These are phyloP conservation scores for Didymella glomerata DNA, from an alignment of 2,329 filamentous ascomycete species.

Conservation along the genomic window DNA sequence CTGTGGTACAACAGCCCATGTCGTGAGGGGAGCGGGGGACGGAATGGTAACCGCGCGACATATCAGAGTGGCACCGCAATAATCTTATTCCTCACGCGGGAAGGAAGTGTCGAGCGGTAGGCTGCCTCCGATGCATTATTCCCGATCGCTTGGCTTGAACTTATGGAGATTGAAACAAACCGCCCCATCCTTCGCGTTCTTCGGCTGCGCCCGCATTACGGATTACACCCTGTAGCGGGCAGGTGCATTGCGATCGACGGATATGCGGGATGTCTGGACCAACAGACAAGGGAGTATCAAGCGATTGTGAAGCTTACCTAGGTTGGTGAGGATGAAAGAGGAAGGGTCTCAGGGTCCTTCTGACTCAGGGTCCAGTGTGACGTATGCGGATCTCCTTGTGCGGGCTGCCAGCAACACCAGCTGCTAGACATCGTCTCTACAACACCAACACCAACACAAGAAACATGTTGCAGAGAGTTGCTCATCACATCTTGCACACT, in stretches of 20 bases:
- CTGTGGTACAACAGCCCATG: slow-evolving; percentile 4
- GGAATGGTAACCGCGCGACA: slow-evolving; percentile 4
- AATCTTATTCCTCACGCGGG: not conserved
- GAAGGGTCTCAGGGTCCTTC: not conserved
- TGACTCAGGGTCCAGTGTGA: not conserved
- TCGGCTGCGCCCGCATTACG: not conserved
- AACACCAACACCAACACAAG: not conserved
- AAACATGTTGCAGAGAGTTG: not conserved
- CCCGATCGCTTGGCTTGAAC: slow-evolving; percentile 1
- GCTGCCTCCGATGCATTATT: slow-evolving; percentile 4
- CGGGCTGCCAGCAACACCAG: too few species aligned
- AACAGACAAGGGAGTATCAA: not conserved
- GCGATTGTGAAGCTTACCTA: not conserved
- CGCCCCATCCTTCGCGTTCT: slow-evolving; percentile 8
- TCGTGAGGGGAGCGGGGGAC: slow-evolving; percentile 12
- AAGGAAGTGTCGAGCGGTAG: not conserved
- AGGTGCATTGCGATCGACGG: not conserved
- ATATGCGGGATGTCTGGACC: not conserved
- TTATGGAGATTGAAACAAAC: not conserved
- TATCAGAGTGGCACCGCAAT: not conserved
- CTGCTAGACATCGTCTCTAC: not conserved
- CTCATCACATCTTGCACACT: not conserved
- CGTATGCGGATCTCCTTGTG: not conserved
- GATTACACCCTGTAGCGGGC: not conserved
- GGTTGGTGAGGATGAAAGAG: not conserved